phyloP scores from a whole-genome alignment of 345 rosid species.

The Euphorbia pulcherrima region DNA sequence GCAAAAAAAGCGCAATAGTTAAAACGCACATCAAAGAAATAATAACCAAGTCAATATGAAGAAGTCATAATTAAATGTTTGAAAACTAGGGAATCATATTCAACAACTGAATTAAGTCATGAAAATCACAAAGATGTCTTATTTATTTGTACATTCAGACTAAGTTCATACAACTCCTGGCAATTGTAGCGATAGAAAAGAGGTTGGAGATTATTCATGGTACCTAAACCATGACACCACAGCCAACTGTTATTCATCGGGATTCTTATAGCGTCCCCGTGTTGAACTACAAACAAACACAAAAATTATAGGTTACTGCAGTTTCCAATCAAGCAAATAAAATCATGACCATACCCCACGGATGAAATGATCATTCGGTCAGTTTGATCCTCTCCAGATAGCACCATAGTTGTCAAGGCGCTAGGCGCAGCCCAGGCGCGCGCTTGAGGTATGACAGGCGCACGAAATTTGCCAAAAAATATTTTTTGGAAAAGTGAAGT shows the following conservation, averaged over 20 bases:
- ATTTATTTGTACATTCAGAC: background rate
- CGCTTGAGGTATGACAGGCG: too few species aligned
- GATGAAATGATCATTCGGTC: too few species aligned
- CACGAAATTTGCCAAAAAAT: too few species aligned
- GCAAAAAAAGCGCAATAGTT: too few species aligned
- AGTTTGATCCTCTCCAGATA: too few species aligned
- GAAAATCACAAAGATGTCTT: conserved; percentile 2
- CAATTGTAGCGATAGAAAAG: background rate
- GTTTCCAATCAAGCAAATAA: background rate
- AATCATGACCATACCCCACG: background rate
- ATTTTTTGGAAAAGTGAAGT: too few species aligned
- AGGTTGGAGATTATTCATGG: conserved; percentile 21
- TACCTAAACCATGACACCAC: conserved; percentile 33
- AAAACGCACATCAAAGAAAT: too few species aligned
- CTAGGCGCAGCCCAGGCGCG: too few species aligned
- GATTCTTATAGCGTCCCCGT: background rate
- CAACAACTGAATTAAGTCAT: background rate
- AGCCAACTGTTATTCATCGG: conserved; percentile 18
- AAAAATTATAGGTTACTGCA: background rate
- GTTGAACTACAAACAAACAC: conserved; percentile 20
- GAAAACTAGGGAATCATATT: background rate
- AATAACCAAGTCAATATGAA: background rate
- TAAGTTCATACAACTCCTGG: background rate
- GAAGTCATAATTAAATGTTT: background rate
- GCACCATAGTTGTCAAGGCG: too few species aligned